A percentile compares a stretch with the other conserved stretches of the same genome.
phyloP scores from a whole-genome alignment of 352 stramenopile species.

The Phytophthora cryptogea region DNA sequence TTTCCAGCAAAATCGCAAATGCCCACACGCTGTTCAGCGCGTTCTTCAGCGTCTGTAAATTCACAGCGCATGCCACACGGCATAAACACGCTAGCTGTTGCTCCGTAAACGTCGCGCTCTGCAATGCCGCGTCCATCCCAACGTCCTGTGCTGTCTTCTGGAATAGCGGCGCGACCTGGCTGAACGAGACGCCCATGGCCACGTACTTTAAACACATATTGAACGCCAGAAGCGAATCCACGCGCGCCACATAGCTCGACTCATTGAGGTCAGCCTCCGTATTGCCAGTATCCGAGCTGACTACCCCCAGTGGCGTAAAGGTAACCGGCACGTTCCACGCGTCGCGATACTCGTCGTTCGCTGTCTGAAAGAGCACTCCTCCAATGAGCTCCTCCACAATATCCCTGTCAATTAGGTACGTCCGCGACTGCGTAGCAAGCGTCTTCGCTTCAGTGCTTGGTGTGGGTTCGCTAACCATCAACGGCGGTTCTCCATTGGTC shows the following conservation, averaged over 20 bases:
- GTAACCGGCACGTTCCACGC: conserved; percentile 32
- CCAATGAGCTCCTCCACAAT: conserved; percentile 32
- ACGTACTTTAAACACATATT: conserved; percentile 41
- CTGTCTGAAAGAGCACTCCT: conserved; percentile 21
- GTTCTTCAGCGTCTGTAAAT: conserved; percentile 37
- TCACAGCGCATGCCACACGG: conserved; percentile 34
- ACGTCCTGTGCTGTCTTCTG: conserved; percentile 33
- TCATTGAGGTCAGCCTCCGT: conserved; percentile 26
- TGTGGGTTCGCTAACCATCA: conserved; percentile 19
- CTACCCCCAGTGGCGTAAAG: conserved; percentile 18
- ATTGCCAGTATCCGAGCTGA: not conserved
- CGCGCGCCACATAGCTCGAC: conserved; percentile 30
- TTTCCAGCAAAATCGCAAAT: conserved; percentile 29
- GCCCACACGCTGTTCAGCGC: conserved; percentile 29
- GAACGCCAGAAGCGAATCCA: conserved; percentile 33
- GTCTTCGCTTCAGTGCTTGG: conserved; percentile 13
- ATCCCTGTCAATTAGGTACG: conserved; percentile 31
- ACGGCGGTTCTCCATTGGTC: conserved; percentile 1
- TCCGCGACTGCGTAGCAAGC: conserved; percentile 16
- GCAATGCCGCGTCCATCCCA: conserved; percentile 24
- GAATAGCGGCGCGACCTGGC: conserved; percentile 26
- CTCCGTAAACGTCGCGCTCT: conserved; percentile 21
- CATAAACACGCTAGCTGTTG: conserved; percentile 31
- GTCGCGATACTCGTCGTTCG: conserved; percentile 26
- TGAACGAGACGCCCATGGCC: conserved; percentile 32